Evolutionary conservation across 1,284 basidiomycete genomes (phyloP).

Genomic region (Lentinus polychrous): DNA sequence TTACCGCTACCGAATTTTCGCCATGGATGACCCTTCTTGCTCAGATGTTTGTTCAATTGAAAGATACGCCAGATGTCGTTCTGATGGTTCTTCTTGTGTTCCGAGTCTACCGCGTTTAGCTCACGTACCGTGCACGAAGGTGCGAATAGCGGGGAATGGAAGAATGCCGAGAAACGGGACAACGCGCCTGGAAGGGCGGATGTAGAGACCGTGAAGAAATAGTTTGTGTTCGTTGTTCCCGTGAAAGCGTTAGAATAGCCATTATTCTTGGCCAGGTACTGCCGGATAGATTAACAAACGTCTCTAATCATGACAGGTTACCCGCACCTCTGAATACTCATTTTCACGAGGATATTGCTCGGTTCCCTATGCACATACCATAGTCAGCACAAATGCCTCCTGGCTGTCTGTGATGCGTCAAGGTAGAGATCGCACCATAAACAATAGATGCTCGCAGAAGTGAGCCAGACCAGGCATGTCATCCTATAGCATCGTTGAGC

Average conservation of each 20-base stretch:
- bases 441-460: conserved; percentile 93
- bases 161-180: conserved; percentile 91
- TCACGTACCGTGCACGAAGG: conserved; percentile 91
- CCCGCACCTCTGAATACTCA: conserved; percentile 76
- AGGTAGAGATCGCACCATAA: conserved; percentile 61
- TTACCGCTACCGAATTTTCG: conserved; percentile 94
- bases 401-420: not conserved
- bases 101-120: conserved; percentile 95
- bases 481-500: conserved; percentile 36
- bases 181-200: conserved; percentile 81
- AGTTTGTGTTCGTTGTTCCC: conserved; percentile 90
- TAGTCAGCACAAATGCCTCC: not conserved
- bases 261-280: conserved; percentile 88
- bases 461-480: conserved; percentile 88
- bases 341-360: conserved; percentile 86
- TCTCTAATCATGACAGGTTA: not conserved
- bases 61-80: conserved; percentile 95
- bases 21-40: conserved; percentile 79
- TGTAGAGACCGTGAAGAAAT: conserved; percentile 89
- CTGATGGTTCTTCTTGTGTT: conserved; percentile 98
- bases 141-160: conserved; percentile 88
- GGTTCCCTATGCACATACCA: conserved; percentile 49
- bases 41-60: conserved; percentile 91
- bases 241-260: conserved; percentile 95
- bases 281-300: not conserved